Conservation (phyloP, 2,329 filamentous ascomycete genomes). For the Phoma herbarum region DNA sequence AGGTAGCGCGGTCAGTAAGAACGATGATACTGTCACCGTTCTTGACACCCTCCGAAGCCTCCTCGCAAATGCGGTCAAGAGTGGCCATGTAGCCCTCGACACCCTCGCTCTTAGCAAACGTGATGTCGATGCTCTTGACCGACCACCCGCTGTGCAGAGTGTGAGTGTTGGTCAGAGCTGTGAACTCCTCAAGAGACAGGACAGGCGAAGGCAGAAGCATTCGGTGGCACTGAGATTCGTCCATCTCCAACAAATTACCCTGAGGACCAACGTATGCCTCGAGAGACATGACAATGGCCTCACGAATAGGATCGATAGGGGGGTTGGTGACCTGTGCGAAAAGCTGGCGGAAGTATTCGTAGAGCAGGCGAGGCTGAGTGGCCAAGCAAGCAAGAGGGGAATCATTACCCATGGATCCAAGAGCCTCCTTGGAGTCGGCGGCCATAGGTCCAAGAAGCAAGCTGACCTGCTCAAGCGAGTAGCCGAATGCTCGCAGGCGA, state of each 20-base stretch:
- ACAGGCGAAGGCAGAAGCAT: conserved; percentile 88
- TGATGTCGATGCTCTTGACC: conserved; percentile 89
- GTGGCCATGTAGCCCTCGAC: conserved; percentile 85
- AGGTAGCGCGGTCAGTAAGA: conserved; percentile 87
- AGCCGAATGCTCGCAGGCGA: conserved; percentile 85
- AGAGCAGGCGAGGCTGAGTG: conserved; percentile 86
- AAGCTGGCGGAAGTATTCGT: conserved; percentile 96
- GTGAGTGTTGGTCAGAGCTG: conserved; percentile 80
- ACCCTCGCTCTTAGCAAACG: conserved; percentile 87
- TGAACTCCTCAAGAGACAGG: conserved; percentile 89
- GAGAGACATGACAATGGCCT: conserved; percentile 97
- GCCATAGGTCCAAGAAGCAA: conserved; percentile 94
- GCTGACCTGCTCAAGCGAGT: conserved; percentile 94
- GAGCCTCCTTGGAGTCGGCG: conserved; percentile 93
- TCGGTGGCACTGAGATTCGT: conserved; percentile 84
- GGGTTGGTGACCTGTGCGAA: conserved; percentile 99
- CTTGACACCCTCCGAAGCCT: conserved; percentile 83
- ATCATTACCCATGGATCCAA: conserved; percentile 98
- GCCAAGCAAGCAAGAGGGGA: conserved; percentile 90
- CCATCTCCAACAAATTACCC: conserved; percentile 94
- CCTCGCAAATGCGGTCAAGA: conserved; percentile 86
- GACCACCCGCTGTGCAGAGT: conserved; percentile 80
- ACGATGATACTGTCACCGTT: conserved; percentile 85
- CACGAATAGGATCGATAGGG: conserved; percentile 94
- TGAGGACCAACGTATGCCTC: conserved; percentile 97